phyloP scores from a whole-genome alignment of 2,329 filamentous ascomycete species.

The Calonectria fujianensis region DNA sequence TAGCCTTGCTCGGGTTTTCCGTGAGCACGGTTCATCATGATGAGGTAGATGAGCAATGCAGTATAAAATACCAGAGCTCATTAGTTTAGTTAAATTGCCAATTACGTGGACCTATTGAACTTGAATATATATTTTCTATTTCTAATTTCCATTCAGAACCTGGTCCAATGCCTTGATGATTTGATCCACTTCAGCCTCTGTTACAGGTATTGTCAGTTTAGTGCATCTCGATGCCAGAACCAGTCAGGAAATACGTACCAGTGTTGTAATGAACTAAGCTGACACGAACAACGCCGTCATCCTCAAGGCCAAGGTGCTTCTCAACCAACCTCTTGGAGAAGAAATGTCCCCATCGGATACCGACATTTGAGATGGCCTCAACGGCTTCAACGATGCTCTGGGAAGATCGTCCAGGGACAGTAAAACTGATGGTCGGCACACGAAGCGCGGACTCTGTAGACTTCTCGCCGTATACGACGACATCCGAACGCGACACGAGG shows the following conservation, averaged over 20 bases:
- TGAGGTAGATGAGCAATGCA: background rate
- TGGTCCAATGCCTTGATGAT: constrained; percentile 21
- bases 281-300: constrained; percentile 9
- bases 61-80: background rate
- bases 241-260: background rate
- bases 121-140: background rate
- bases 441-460: background rate
- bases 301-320: constrained; percentile 73
- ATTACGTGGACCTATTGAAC: background rate
- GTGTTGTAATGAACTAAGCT: constrained; percentile 22
- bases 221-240: too few relatives aligned
- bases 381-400: constrained; percentile 54
- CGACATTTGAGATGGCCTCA: constrained; percentile 75
- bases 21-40: background rate
- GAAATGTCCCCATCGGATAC: constrained; percentile 80
- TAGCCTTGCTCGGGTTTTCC: background rate
- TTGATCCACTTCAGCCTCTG: constrained; percentile 11
- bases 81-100: background rate
- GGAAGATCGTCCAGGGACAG: background rate
- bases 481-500: background rate
- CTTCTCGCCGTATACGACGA: background rate
- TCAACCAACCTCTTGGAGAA: constrained; percentile 79
- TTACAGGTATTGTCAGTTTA: background rate
- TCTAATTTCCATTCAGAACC: constrained; percentile 7
- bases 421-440: constrained; percentile 12